Percentiles rank a stretch among this genome's conserved stretches.
These are phyloP conservation scores for Coleophoma eucalyptorum DNA, from an alignment of 2,329 filamentous ascomycete genomes.

Conservation along the genomic window DNA sequence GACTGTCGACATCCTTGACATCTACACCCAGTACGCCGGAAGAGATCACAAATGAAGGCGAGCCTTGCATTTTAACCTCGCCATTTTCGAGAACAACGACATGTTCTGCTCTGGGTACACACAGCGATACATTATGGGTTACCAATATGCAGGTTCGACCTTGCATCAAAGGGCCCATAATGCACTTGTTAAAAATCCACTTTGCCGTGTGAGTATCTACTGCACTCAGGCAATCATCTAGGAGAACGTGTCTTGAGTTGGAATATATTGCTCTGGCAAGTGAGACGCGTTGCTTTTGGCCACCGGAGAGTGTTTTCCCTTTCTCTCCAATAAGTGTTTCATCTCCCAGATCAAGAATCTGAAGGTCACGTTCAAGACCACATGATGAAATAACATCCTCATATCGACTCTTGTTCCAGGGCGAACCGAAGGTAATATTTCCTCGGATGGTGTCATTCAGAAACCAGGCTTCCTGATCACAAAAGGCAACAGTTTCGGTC, in stretches of 20 bases:
- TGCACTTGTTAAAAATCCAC: slow-evolving; percentile 94
- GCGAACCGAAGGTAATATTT: slow-evolving; percentile 88
- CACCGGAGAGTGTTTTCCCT: slow-evolving; percentile 92
- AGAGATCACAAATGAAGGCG: slow-evolving; percentile 71
- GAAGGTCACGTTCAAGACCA: slow-evolving; percentile 83
- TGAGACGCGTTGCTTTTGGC: slow-evolving; percentile 96
- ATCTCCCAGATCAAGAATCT: slow-evolving; percentile 89
- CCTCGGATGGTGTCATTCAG: slow-evolving; percentile 94
- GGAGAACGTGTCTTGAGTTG: slow-evolving; percentile 81
- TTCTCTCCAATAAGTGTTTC: slow-evolving; percentile 95
- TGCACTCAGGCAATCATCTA: slow-evolving; percentile 94
- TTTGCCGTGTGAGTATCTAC: slow-evolving; percentile 97
- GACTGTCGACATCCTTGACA: slow-evolving; percentile 45
- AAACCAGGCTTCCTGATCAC: slow-evolving; percentile 94
- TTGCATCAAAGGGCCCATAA: slow-evolving; percentile 84
- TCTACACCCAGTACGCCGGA: slow-evolving; percentile 91
- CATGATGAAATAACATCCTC: slow-evolving; percentile 85
- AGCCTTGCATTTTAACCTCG: slow-evolving; percentile 69
- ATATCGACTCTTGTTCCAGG: slow-evolving; percentile 79
- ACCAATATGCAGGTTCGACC: slow-evolving; percentile 90
- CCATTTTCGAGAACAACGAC: slow-evolving; percentile 88
- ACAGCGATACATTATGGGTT: slow-evolving; percentile 88
- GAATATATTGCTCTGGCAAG: slow-evolving; percentile 95
- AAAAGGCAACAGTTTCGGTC: slow-evolving; percentile 91
- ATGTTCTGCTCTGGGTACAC: slow-evolving; percentile 73